A percentile compares a stretch with the other conserved stretches of the same genome.
These are phyloP conservation scores for Cystofilobasidium macerans DNA, from an alignment of 768 basidiomycete genomes.

Conservation along the genomic window DNA sequence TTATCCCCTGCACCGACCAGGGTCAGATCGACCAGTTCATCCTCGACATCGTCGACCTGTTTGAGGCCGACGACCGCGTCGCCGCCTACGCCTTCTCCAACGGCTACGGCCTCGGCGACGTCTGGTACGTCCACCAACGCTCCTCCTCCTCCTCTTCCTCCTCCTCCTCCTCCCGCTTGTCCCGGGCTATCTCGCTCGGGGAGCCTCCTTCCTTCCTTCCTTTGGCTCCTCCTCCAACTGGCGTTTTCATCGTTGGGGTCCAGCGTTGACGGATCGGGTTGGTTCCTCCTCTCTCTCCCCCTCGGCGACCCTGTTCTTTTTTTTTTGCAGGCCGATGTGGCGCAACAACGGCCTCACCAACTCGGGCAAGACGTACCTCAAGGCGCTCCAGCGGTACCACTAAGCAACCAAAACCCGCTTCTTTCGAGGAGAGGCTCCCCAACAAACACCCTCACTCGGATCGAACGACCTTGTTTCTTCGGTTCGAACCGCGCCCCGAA, in stretches of 20 bases:
- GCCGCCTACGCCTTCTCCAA: conserved; percentile 38
- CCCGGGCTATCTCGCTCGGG: no score
- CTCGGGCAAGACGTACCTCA: conserved; percentile 22
- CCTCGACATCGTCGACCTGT: conserved; percentile 36
- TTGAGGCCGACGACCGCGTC: conserved; percentile 32
- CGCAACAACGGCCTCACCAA: conserved; percentile 4
- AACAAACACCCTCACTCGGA: no score
- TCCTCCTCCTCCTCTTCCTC: conserved; percentile 22
- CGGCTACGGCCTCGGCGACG: conserved; percentile 35
- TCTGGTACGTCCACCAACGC: conserved; percentile 37
- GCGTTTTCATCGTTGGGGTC: background rate
- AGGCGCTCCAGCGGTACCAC: conserved; percentile 22
- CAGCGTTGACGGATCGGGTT: background rate
- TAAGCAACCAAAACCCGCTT: background rate
- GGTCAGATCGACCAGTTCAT: conserved; percentile 37
- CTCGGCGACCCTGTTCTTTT: background rate
- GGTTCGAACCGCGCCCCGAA: background rate
- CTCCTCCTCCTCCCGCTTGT: conserved; percentile 13
- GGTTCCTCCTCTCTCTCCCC: background rate
- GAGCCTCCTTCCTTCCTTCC: background rate
- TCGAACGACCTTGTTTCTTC: background rate
- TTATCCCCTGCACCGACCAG: conserved; percentile 38
- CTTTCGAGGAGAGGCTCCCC: no score
- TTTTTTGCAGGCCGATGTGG: background rate
- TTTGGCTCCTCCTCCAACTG: background rate